Evolutionary conservation across 306 rosid genomes (phyloP), one percentile per base, ranked within the genome.

Genomic region (Coriaria nepalensis): DNA sequence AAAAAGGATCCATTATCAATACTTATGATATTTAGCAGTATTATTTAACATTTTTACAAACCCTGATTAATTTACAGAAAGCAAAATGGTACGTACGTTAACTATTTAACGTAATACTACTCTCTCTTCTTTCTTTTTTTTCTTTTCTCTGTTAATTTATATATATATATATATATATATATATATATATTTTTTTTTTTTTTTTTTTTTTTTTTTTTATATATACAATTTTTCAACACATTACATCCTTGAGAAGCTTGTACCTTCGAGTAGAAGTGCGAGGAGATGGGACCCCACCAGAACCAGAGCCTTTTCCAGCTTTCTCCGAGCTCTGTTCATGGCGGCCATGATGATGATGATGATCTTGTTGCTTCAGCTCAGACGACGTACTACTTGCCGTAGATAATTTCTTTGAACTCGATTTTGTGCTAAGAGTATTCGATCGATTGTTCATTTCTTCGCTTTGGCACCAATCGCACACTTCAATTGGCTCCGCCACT

Each of bases 171-270:
- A n/a, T n/a, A n/a, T n/a, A n/a, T n/a, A n/a, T n/a, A n/a, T n/a
- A n/a, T n/a, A n/a, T 20, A 20, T 20, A 20, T 20, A 20, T 20
- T 3, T 3, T 20, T 20, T 20, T 20, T 20, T 20, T 20, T 20
- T 20, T 20, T 20, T 20, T 20, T 20, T 20, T 20, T 3, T 3
- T 20, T 20, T 20, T 20, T 20, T 20, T 20, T 20, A n/a, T n/a
- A n/a, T n/a, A n/a, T n/a, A n/a, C n/a, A n/a, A n/a, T 20, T 20
- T 20, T 20, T 42, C 73, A 84, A 68, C 93, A 88, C 95, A 88
- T 81, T 10, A 88, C 97, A 71, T 88, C 97, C 83, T 88, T 88
- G 68, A 88, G 97, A 78, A 88, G 97, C 93, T 88, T 88, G 66
- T 88, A 88, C 95, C 97, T 81, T 54, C 97, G 88, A 7, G 93